A percentile compares a stretch with the other conserved stretches of the same genome.
These are phyloP conservation scores for Paraphaeosphaeria sporulosa DNA, from an alignment of 2,329 filamentous ascomycete genomes.

Conservation along the genomic window DNA sequence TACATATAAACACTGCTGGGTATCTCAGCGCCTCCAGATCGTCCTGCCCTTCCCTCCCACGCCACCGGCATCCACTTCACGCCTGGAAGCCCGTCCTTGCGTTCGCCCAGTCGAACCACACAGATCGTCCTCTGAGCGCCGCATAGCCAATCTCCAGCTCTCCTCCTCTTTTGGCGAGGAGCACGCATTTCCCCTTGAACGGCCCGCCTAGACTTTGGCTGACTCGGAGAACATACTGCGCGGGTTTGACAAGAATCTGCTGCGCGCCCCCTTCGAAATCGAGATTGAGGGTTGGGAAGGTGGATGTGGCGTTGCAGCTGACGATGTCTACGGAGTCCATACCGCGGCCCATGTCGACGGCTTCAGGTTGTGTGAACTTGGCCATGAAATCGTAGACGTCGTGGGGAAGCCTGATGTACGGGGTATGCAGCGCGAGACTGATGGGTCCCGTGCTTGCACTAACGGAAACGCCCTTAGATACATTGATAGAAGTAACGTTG, in stretches of 20 bases:
- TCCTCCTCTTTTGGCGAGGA: slow-evolving; percentile 8
- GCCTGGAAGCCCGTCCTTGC: slow-evolving; percentile 12
- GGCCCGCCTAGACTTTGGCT: slow-evolving; percentile 14
- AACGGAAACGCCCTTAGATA: slow-evolving; percentile 2
- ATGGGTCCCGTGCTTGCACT: slow-evolving; percentile 8
- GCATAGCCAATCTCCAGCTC: slow-evolving; percentile 15
- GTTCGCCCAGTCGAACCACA: slow-evolving; percentile 20
- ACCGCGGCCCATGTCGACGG: slow-evolving; percentile 13
- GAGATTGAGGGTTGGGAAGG: slow-evolving; percentile 13
- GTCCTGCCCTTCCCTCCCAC: neutral
- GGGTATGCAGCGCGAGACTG: slow-evolving; percentile 12
- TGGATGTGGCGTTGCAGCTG: slow-evolving; percentile 10
- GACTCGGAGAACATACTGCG: slow-evolving; percentile 15
- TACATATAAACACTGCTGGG: slow-evolving; percentile 4
- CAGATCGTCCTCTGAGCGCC: slow-evolving; percentile 14
- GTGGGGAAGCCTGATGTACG: slow-evolving; percentile 12
- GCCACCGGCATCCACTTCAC: neutral
- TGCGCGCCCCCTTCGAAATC: slow-evolving; percentile 11
- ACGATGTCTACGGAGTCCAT: slow-evolving; percentile 13
- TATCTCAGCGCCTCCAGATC: neutral
- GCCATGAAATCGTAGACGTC: slow-evolving; percentile 14
- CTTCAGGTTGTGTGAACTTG: slow-evolving; percentile 4
- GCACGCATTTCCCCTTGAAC: slow-evolving; percentile 14
- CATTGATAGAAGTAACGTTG: slow-evolving; percentile 13
- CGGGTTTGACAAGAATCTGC: slow-evolving; percentile 13